These are phyloP conservation scores for Teunomyces pallodes DNA, from an alignment of 805 yeast species.

Conservation along the genomic window DNA sequence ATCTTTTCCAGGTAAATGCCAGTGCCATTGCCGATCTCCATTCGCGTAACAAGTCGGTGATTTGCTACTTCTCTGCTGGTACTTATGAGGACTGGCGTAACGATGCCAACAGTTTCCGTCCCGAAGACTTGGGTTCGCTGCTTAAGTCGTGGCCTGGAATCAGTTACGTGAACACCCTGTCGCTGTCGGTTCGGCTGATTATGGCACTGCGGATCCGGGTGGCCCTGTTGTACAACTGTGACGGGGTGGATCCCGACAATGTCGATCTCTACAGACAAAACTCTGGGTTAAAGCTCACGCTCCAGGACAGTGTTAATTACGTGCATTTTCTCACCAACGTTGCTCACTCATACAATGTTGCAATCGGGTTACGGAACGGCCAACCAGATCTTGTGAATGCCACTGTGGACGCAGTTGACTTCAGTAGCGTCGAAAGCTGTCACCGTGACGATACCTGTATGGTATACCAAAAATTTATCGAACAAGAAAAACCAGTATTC, in stretches of 20 bases:
- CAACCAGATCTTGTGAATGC: constrained; percentile 15
- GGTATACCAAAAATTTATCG: not conserved
- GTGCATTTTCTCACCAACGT: constrained; percentile 17
- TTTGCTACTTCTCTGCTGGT: constrained; percentile 31
- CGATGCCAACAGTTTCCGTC: constrained; percentile 16
- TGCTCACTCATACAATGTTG: constrained; percentile 16
- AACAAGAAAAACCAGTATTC: not conserved
- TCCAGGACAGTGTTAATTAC: constrained; percentile 19
- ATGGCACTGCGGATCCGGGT: constrained; percentile 18
- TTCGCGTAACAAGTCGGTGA: constrained; percentile 16
- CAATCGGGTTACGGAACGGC: constrained; percentile 25
- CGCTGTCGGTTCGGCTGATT: constrained; percentile 16
- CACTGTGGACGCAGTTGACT: constrained; percentile 18
- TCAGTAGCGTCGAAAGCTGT: constrained; percentile 23
- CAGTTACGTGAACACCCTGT: constrained; percentile 21
- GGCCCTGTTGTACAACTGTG: constrained; percentile 21
- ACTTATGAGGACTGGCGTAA: constrained; percentile 27
- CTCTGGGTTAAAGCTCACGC: constrained; percentile 20
- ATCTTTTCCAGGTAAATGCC: constrained; percentile 17
- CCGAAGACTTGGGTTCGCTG: constrained; percentile 18
- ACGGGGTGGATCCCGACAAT: constrained; percentile 29
- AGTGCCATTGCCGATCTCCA: constrained; percentile 15
- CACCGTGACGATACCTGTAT: not conserved
- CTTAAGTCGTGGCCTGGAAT: constrained; percentile 29
- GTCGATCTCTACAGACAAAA: constrained; percentile 25